phyloP scores from a whole-genome alignment of 2,329 filamentous ascomycete genomes.

The Neonectria sp. region DNA sequence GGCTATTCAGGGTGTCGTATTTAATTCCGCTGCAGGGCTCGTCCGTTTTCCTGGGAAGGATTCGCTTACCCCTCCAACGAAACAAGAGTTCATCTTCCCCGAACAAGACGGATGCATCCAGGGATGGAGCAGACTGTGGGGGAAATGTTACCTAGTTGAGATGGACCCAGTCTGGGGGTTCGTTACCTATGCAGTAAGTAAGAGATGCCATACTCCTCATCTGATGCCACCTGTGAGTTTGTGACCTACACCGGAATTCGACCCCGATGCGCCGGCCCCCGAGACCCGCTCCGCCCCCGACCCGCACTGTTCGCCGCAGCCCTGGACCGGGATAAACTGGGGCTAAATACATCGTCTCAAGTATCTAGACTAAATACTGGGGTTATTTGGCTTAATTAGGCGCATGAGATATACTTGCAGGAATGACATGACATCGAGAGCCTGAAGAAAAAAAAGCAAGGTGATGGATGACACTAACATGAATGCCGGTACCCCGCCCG shows the following conservation, averaged over 20 bases:
- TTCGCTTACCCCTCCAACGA: neutral
- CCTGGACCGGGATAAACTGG: neutral
- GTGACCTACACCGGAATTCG: neutral
- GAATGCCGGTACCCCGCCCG: constrained; percentile 1
- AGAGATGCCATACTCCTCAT: neutral
- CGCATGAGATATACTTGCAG: neutral
- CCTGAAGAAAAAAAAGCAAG: neutral
- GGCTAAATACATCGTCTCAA: constrained; percentile 18
- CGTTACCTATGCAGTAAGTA: neutral
- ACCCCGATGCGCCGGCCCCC: constrained; percentile 8
- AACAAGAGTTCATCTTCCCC: constrained; percentile 8
- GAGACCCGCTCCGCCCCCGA: constrained; percentile 19
- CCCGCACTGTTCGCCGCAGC: constrained; percentile 17
- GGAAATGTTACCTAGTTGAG: constrained; percentile 1
- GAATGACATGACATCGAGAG: neutral
- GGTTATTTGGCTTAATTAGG: neutral
- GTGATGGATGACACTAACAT: neutral
- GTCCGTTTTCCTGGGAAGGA: neutral
- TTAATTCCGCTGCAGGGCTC: neutral
- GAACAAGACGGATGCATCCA: constrained; percentile 11
- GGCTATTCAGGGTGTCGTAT: neutral
- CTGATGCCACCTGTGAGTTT: neutral
- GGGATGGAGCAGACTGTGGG: constrained; percentile 8
- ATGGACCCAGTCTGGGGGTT: constrained; percentile 5
- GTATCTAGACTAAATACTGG: neutral